Base-by-base conservation (phyloP, 2,329 filamentous ascomycete species). In the Ophiostoma australiae region DNA sequence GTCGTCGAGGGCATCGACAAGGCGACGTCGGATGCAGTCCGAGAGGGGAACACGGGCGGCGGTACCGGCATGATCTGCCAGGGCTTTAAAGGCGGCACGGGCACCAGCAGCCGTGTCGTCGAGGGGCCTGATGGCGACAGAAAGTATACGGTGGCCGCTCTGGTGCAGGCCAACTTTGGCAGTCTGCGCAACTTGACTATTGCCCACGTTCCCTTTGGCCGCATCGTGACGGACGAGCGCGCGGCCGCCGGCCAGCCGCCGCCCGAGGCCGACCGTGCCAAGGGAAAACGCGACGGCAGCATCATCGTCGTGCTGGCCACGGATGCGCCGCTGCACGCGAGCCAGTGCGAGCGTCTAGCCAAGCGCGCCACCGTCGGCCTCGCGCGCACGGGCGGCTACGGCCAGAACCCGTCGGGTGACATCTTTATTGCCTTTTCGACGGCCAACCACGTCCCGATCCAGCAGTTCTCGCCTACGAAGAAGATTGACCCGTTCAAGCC, bases 41-140 rank as follows among this genome's bases (percentile, higher is more conserved):
- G 79, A 1, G 89, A 91, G 77, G 89, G 89, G 0, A 87, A 86
- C 74, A 84, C 84, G 1, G 89, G 89, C 3, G 89, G 89, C 23
- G 89, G 89, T n/a, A 88, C 88, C 0, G 88, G 88, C 17, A 90
- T 90, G 87, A 82, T 87, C 52, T 89, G 86, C 75, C 87, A 90
- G 75, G 84, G 84, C 73, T 89, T 87, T 80, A 90, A 90, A 76
- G 89, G 87, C 48, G 89, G 89, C 0, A 91, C 89, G 0, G 89
- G 89, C 0, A 88, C 84, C 0, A 85, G 84, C 74, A 88, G 84
- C 67, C 83, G 89, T 33, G 74, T 87, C 8, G 82, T 90, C n/a
- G 66, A 76, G 5, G 55, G 48, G 20, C 63, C 23, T 6, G 3
- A 17, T 35, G 31, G 39, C 61, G 17, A 27, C 39, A 82, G 78